Conservation (phyloP, 2,329 filamentous ascomycete genomes). For the Aspergillus piperis region DNA sequence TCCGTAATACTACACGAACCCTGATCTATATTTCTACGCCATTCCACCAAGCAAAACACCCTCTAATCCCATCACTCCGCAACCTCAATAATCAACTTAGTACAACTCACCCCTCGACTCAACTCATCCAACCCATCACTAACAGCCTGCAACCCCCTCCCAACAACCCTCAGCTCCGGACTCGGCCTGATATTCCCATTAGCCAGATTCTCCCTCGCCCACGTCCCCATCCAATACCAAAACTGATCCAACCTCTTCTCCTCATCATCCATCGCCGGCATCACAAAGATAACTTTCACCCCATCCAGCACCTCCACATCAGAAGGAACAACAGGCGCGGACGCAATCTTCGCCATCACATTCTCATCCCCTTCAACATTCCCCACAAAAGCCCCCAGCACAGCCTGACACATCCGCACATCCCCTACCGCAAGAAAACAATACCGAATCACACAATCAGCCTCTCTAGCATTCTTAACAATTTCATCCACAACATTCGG, state of each 20-base stretch:
- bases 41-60: no score
- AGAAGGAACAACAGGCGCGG: slow-evolving; percentile 38
- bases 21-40: no score
- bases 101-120: slow-evolving; percentile 45
- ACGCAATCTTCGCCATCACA: slow-evolving; percentile 37
- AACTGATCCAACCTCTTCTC: slow-evolving; percentile 41
- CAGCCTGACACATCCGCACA: slow-evolving; percentile 38
- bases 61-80: slow-evolving; percentile 24
- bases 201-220: slow-evolving; percentile 36
- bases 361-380: neutral
- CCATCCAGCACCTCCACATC: slow-evolving; percentile 33
- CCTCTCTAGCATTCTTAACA: slow-evolving; percentile 37
- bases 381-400: slow-evolving; percentile 38
- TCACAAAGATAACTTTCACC: slow-evolving; percentile 43
- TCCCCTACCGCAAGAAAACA: slow-evolving; percentile 48
- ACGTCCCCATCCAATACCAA: slow-evolving; percentile 45
- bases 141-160: slow-evolving; percentile 39
- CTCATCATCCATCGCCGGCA: slow-evolving; percentile 38
- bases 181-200: slow-evolving; percentile 41
- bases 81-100: slow-evolving; percentile 47
- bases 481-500: slow-evolving; percentile 32
- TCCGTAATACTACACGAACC: no score
- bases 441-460: slow-evolving; percentile 41
- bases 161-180: slow-evolving; percentile 41
- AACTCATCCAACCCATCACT: slow-evolving; percentile 44